Evolutionary conservation across 257 asterid genomes (phyloP), one percentile per base, ranked within the genome.

Genomic region (Solanum medicagineum): DNA sequence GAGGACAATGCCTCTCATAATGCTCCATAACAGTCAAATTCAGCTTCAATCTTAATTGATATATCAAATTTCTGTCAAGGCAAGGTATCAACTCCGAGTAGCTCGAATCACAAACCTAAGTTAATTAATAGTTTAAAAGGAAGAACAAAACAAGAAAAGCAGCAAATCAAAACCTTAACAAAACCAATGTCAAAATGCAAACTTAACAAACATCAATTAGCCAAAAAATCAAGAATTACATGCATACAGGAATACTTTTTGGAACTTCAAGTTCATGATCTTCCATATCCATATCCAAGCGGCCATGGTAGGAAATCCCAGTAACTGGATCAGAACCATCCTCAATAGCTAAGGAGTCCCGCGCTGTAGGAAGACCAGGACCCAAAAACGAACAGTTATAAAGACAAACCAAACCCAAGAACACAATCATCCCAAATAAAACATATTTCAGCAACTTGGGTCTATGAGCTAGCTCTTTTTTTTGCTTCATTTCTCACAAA

Each of bases 1-100:
- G 91, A 32, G 99, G 99, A 80, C 99, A 96, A 86, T 94, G 99
- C 90, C 98, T 89, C 88, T 96, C 98, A 83, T 94, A 96, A 91
- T 96, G 99, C 94, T 96, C 99, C 99, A 96, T 96, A 81, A 96
- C 83, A 86, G 94, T 91, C 93, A 91, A 47, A 88, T 94, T 92
- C 9, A 89, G 91, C 93, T 90, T 96, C 92, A 93, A 81, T 84
- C 87, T 94, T 92, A 90, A 87, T 69, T 94, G 98, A 85, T 89
- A 85, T 14, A 91, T 93, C 73, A 95, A 83, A 87, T 90, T 90
- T 88, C 98, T 89, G 89, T 96, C 98, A 90, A 94, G 87, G 74
- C 98, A 96, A 7, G 99, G 99, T 81, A 94, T 94, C 91, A 96
- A 83, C 90, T 96, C 98, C 85, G 99, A 96, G 84, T 90, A 86